Percentiles rank a stretch among this genome's conserved stretches.
Evolutionary conservation across 352 stramenopile species (phyloP).

Genomic region (Phytophthora colocasiae): DNA sequence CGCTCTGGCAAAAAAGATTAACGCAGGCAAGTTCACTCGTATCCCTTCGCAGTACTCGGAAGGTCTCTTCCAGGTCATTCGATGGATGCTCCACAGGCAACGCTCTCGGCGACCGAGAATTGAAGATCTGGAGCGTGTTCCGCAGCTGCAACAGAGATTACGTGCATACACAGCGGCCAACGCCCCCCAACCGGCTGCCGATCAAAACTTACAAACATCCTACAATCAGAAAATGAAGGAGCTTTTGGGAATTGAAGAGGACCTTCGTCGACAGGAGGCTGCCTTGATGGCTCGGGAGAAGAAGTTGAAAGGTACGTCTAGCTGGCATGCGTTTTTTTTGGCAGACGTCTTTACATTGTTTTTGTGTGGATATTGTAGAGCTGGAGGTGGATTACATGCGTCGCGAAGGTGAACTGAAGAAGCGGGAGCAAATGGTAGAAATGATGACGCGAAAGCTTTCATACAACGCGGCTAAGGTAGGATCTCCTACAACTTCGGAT

Average conservation of each 20-base stretch:
- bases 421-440: conserved; percentile 87
- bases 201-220: conserved; percentile 77
- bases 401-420: conserved; percentile 84
- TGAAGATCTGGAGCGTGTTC: conserved; percentile 86
- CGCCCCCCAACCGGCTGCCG: conserved; percentile 38
- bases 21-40: conserved; percentile 90
- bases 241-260: conserved; percentile 83
- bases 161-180: conserved; percentile 78
- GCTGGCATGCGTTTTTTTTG: too few species aligned
- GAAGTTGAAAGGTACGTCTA: conserved; percentile 75
- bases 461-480: conserved; percentile 67
- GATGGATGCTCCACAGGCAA: conserved; percentile 91
- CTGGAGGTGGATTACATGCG: conserved; percentile 81
- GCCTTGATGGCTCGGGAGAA: conserved; percentile 86
- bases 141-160: conserved; percentile 82
- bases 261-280: conserved; percentile 85
- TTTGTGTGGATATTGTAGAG: too few species aligned
- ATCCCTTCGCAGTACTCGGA: conserved; percentile 93
- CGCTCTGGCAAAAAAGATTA: conserved; percentile 94
- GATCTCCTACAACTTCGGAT: conserved; percentile 77
- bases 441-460: conserved; percentile 81
- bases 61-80: conserved; percentile 90
- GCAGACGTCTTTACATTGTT: too few species aligned
- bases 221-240: conserved; percentile 92
- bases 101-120: conserved; percentile 83